Evolutionary conservation across 75 land plant species (phyloP).

Genomic region (Adiantum capillusveneris): DNA sequence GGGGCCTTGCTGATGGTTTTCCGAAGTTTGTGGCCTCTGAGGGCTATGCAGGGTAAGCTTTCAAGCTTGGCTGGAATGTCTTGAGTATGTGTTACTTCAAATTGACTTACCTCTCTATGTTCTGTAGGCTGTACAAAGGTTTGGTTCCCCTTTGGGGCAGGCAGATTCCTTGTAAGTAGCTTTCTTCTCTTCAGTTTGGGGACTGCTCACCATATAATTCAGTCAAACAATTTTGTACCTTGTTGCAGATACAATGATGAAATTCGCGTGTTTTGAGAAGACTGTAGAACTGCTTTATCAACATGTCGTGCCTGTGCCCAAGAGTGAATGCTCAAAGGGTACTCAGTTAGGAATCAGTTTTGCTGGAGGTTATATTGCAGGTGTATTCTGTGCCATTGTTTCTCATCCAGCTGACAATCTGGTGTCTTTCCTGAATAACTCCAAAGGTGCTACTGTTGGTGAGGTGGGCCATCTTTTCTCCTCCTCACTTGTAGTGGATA

Average conservation of each 20-base stretch:
- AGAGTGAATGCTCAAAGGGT: conserved; percentile 65
- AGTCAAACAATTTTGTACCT: too few relatives aligned
- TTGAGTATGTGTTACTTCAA: neutral
- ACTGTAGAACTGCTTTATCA: conserved; percentile 72
- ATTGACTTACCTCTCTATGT: neutral
- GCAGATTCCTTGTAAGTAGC: conserved; percentile 84
- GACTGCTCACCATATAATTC: too few relatives aligned
- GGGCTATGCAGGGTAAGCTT: conserved; percentile 63
- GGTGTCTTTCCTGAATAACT: conserved; percentile 28
- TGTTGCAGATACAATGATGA: conserved; percentile 96
- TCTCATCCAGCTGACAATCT: conserved; percentile 51
- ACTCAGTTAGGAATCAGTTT: conserved; percentile 83
- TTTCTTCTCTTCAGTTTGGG: conserved; percentile 8
- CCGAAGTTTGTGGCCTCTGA: conserved; percentile 74
- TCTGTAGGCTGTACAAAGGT: conserved; percentile 63
- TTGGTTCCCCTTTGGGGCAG: conserved; percentile 92
- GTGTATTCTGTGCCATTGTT: conserved; percentile 72
- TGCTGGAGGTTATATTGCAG: conserved; percentile 84
- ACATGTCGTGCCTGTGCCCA: conserved; percentile 60
- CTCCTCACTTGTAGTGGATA: too few relatives aligned
- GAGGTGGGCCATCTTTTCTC: conserved; percentile 19
- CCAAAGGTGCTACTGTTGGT: conserved; percentile 23
- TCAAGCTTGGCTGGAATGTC: neutral
- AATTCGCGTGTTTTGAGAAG: conserved; percentile 81
- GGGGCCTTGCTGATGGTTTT: conserved; percentile 73